Conservation (phyloP, 2,329 filamentous ascomycete species). For the Colletotrichum sp. region DNA sequence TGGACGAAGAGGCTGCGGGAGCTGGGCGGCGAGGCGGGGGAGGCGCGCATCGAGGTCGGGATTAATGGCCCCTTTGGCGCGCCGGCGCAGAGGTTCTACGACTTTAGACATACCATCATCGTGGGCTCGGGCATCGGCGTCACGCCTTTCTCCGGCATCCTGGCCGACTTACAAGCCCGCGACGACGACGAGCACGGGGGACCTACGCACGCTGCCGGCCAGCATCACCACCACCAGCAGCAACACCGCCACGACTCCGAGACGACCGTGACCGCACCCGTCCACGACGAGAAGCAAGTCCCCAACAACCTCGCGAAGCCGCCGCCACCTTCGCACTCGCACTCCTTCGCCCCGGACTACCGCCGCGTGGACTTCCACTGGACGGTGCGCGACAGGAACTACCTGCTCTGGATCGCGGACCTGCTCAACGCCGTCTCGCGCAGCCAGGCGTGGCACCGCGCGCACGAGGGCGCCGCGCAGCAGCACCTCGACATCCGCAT, state of each 20-base stretch:
- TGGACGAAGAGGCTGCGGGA: constrained; percentile 56
- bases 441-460: constrained; percentile 42
- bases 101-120: constrained; percentile 61
- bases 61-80: constrained; percentile 64
- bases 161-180: constrained; percentile 57
- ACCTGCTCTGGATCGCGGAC: constrained; percentile 62
- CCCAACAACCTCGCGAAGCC: constrained; percentile 11
- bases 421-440: constrained; percentile 54
- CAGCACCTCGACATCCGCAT: constrained; percentile 57
- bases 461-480: constrained; percentile 31
- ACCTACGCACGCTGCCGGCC: constrained; percentile 18
- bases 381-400: constrained; percentile 63
- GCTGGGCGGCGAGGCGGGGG: constrained; percentile 39
- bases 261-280: background rate
- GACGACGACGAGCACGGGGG: constrained; percentile 41
- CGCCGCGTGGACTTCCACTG: constrained; percentile 65
- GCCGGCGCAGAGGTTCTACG: constrained; percentile 63
- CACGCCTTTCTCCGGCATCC: constrained; percentile 62
- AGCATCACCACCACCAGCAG: constrained; percentile 17
- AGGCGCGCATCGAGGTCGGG: constrained; percentile 50
- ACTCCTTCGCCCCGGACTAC: constrained; percentile 40
- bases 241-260: constrained; percentile 22
- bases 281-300: background rate
- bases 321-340: constrained; percentile 18
- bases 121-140: constrained; percentile 63